Conservation (phyloP, 495 filamentous ascomycete genomes). For the Trichoderma virens region DNA sequence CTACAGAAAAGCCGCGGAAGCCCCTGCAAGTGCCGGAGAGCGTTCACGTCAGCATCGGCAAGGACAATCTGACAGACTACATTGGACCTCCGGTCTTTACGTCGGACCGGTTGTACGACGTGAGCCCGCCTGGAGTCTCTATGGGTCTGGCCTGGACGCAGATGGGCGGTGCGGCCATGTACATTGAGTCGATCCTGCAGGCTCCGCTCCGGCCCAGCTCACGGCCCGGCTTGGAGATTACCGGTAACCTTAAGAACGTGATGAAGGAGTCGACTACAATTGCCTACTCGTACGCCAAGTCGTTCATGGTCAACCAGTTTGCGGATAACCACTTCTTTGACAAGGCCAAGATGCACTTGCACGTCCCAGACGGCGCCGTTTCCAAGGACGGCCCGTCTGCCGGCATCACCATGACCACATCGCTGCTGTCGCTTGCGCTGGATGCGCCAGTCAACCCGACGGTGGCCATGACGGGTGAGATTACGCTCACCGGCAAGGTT, state of each 20-base stretch:
- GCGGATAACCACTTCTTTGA: conserved; percentile 92
- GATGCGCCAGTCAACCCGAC: conserved; percentile 71
- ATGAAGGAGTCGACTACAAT: conserved; percentile 97
- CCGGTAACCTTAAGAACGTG: conserved; percentile 89
- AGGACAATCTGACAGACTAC: conserved; percentile 92
- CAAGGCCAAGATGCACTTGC: conserved; percentile 89
- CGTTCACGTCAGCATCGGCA: conserved; percentile 81
- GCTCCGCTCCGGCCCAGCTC: conserved; percentile 62
- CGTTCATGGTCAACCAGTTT: conserved; percentile 73
- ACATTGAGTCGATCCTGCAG: conserved; percentile 95
- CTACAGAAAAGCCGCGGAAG: conserved; percentile 61
- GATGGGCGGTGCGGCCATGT: conserved; percentile 92
- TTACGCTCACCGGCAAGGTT: conserved; percentile 97
- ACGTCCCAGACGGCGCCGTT: conserved; percentile 95
- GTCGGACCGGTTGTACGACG: conserved; percentile 89
- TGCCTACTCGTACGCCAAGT: conserved; percentile 94
- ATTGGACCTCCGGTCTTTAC: conserved; percentile 95
- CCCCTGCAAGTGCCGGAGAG: conserved; percentile 78
- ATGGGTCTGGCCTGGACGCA: conserved; percentile 99
- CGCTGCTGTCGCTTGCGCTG: conserved; percentile 75
- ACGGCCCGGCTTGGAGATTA: conserved; percentile 74
- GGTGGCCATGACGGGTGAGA: conserved; percentile 96
- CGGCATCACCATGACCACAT: conserved; percentile 95
- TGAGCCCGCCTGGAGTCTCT: conserved; percentile 89
- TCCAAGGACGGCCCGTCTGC: conserved; percentile 95